Base-by-base conservation (phyloP, 2,329 filamentous ascomycete species). In the Beauveria sp. region DNA sequence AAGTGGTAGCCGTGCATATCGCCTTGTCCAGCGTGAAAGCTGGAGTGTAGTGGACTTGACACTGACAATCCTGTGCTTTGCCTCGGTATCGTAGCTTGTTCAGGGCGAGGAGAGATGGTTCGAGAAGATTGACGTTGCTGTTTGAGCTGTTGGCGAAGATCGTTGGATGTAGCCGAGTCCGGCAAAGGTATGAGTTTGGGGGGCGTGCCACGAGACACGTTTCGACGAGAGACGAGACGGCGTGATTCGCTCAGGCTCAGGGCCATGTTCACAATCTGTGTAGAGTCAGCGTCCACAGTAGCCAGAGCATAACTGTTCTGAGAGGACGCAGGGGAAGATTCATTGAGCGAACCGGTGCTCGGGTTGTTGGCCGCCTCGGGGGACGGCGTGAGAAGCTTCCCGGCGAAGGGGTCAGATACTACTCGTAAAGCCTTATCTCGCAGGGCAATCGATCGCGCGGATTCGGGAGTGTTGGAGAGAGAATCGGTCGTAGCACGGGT, bases 261-360 rank as follows among this genome's bases (percentile, higher is more conserved):
- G 1, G 93, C 93, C 83, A 98, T 90, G 69, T 92, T 92, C 48
- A 98, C 91, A 65, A 98, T 96, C 73, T 96, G 90, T 4, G 88
- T 85, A 8, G 93, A 89, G 69, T 97, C 93, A 63, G 89, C 81
- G 68, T 91, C 86, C 22, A 89, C 71, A 5, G 73, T 71, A 65
- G 51, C 65, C 65, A 67, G 24, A 43, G 68, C 68, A 38, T 64
- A 62, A n/a, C 69, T 66, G 49, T 66, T 69, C 55, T 61, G 55
- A 6, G 54, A 49, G 22, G 54, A 61, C 22, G 50, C 58, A 22
- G 57, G 60, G 22, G 55, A 57, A 26, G 51, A 38, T 43, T 55
- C 42, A 22, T 65, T 60, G 57, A 57, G 28, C 45, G 57, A 57
- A 8, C 58, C 40, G 5, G 38, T 45, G 18, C 45, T 51, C 14